phyloP scores from a whole-genome alignment of 805 yeast genomes.

The Candida sithepensis region DNA sequence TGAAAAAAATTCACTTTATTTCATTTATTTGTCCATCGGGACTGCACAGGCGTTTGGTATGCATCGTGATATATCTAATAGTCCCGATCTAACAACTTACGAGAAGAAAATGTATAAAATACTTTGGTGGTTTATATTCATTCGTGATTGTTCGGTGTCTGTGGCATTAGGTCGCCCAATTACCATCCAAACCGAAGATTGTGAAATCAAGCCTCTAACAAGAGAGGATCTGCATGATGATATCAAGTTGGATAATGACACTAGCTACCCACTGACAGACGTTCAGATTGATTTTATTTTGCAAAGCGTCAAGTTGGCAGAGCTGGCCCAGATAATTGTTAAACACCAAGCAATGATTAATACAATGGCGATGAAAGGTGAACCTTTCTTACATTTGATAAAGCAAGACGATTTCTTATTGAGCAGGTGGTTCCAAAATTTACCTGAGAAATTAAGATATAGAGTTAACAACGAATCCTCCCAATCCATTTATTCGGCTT shows the following conservation, averaged over 20 bases:
- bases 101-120: slow-evolving; percentile 20
- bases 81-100: slow-evolving; percentile 6
- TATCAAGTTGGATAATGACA: slow-evolving; percentile 3
- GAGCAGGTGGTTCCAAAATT: slow-evolving; percentile 67
- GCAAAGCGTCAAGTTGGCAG: slow-evolving; percentile 61
- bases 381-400: slow-evolving; percentile 68
- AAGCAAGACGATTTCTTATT: slow-evolving; percentile 65
- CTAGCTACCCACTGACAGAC: slow-evolving; percentile 4
- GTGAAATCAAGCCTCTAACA: slow-evolving; percentile 69
- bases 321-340: slow-evolving; percentile 66
- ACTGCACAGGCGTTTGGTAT: slow-evolving; percentile 74
- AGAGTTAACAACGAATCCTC: slow-evolving; percentile 39
- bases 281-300: slow-evolving; percentile 52
- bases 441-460: slow-evolving; percentile 59
- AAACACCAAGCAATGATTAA: slow-evolving; percentile 46
- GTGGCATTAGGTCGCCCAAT: slow-evolving; percentile 71
- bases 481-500: slow-evolving; percentile 46
- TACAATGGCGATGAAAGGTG: slow-evolving; percentile 9
- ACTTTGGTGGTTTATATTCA: slow-evolving; percentile 16
- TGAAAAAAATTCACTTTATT: slow-evolving; percentile 60
- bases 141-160: slow-evolving; percentile 12
- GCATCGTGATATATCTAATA: slow-evolving; percentile 42
- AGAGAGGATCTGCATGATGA: slow-evolving; percentile 61
- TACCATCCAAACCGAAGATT: slow-evolving; percentile 62
- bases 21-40: slow-evolving; percentile 66